Percentiles rank a stretch among this genome's conserved stretches.
phyloP scores from a whole-genome alignment of 148 eudicot species.

The Vaccinium darrowii region DNA sequence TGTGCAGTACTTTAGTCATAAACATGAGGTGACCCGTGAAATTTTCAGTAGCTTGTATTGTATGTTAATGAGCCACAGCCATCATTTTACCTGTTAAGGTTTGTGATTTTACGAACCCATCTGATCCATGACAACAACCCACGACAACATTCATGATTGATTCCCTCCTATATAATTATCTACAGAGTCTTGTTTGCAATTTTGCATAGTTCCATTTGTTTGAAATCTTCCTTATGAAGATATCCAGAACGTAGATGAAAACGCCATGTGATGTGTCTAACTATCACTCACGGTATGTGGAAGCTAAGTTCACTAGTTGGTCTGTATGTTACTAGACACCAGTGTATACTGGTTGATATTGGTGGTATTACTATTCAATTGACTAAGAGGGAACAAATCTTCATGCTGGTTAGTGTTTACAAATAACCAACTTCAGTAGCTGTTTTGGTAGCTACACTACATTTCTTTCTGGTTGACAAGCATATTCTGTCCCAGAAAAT shows the following conservation, averaged over 20 bases:
- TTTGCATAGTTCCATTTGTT: background rate
- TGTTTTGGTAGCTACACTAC: background rate
- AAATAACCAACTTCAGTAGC: background rate
- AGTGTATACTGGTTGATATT: background rate
- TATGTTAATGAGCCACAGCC: background rate
- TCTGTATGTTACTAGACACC: background rate
- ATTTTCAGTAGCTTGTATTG: background rate
- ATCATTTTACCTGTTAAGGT: background rate
- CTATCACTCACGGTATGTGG: background rate
- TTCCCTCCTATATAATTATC: background rate
- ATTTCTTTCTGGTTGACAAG: constrained; percentile 2
- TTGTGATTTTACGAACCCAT: constrained; percentile 6
- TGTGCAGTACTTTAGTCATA: background rate
- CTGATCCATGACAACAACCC: background rate
- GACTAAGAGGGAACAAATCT: background rate
- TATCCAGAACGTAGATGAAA: background rate
- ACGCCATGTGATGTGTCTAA: too few species aligned
- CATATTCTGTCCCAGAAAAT: background rate
- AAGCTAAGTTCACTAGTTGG: background rate
- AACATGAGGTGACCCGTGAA: background rate
- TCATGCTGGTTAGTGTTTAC: background rate
- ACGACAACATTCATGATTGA: background rate
- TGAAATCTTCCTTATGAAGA: background rate
- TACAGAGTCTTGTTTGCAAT: background rate
- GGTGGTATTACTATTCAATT: background rate